Evolutionary conservation across 2,329 filamentous ascomycete genomes (phyloP), one percentile per base, ranked within the genome.

Genomic region (Phaeomoniella chlamydospora): DNA sequence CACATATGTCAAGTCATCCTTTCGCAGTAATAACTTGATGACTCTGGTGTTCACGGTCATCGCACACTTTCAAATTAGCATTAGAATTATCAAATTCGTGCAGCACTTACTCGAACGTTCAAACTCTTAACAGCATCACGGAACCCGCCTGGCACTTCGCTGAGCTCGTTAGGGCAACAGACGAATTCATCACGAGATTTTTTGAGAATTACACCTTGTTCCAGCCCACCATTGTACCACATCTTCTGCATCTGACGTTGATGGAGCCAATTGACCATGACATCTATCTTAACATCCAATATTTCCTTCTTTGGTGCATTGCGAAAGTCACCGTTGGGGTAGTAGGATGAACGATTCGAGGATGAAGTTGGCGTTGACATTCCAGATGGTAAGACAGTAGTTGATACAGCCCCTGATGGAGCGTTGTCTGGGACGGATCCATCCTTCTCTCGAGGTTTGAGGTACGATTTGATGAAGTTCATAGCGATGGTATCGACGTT

Each of bases 41-140:
- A 79, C 68, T 39, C 67, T 63, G 3, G 75, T 80, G 49, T 72
- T 77, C 43, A 80, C 64, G 3, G 77, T 81, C 68, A 80, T 77
- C 35, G 75, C 75, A 46, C 68, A 73, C 70, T 77, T 33, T 29
- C n/a, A n/a, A n/a, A n/a, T n/a, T n/a, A n/a, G n/a, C n/a, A n/a
- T 29, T 11, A 22, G 5, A 18, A n/a, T 5, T 19, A 39, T 50
- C 33, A 43, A 39, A n/a, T 32, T 39, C 15, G 17, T 30, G 18
- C 19, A n/a, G n/a, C 6, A 26, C 22, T 26, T 26, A 26, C 70
- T 49, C 61, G 58, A 37, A 74, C 68, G 41, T 75, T 74, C 41
- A 75, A 50, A 13, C 52, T 49, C 36, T 57, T 45, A 10, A 70
- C 52, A 18, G 65, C 59, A 30, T 70, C 60, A 45, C 62, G 70